Base-by-base conservation (phyloP, 495 filamentous ascomycete genomes). In the Neurospora tetrasperma region DNA sequence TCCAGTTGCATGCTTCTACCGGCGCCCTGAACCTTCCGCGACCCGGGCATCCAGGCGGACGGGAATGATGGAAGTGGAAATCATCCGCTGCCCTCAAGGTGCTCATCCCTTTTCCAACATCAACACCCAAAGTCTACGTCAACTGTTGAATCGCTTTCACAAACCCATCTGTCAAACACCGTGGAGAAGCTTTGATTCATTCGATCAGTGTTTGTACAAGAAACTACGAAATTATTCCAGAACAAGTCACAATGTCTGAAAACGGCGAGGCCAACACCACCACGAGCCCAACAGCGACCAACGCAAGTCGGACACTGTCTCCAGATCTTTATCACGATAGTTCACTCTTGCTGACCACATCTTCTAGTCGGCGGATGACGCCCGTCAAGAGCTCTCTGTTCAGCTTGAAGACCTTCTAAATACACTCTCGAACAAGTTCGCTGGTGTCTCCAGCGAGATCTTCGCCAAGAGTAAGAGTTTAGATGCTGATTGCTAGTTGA, bases 341-440 rank as follows among this genome's bases (percentile, higher is more conserved):
- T 69, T 48, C 20, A 73, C 46, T 27, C 1, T 35, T 16, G 14
- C 54, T 66, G 54, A 66, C 54, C 27, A 3, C 31, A 41, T 39
- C 5, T 16, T 18, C 43, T 48, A 84, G 82, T 76, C 78, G 11
- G 77, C 80, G 5, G 83, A 85, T 27, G 82, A 82, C 12, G 77
- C 80, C 3, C 79, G 76, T 18, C 87, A 88, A 59, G 91, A 93
- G 76, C 89, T 97, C 66, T 89, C 90, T 4, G 90, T 88, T 4
- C 91, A 91, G 0, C 89, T 97, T 4, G 94, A 97, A 77, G 92
- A 96, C 20, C 87, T 97, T 14, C 85, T 99, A 11, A 90, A 94
- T 77, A 89, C 92, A 41, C 83, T 99, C 4, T 90, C 91, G 27
- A 89, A 88, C 78, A 98, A 97, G 80, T 96, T 97, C 78, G 88